Percentiles rank a stretch among this genome's conserved stretches.
phyloP scores from a whole-genome alignment of 371 early-diverging fungal species.

The Mucor saturninus region DNA sequence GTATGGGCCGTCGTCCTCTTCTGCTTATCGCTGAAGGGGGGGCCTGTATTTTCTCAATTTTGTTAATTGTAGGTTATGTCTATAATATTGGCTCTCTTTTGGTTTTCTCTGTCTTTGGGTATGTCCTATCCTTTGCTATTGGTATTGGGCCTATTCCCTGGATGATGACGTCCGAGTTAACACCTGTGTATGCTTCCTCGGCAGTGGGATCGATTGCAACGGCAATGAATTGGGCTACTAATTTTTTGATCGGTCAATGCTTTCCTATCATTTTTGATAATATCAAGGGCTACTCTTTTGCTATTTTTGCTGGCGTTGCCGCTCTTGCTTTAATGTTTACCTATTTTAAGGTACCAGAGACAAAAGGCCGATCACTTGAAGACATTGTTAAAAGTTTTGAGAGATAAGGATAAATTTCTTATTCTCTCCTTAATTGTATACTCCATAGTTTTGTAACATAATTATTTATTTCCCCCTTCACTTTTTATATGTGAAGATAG shows the following conservation, averaged over 20 bases:
- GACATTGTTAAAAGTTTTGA: constrained; percentile 43
- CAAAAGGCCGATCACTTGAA: constrained; percentile 70
- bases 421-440: not conserved
- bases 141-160: constrained; percentile 89
- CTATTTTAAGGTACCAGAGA: constrained; percentile 76
- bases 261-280: constrained; percentile 25
- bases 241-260: constrained; percentile 32
- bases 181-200: constrained; percentile 70
- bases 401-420: constrained; percentile 1
- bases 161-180: constrained; percentile 74
- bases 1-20: constrained; percentile 74
- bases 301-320: constrained; percentile 34
- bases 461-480: not conserved
- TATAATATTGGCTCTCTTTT: constrained; percentile 55
- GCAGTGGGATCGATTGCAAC: constrained; percentile 59
- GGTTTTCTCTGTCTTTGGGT: constrained; percentile 72
- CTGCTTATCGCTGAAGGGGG: constrained; percentile 68
- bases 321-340: constrained; percentile 34
- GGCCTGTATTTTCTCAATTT: constrained; percentile 56
- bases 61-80: constrained; percentile 62
- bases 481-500: too few species aligned
- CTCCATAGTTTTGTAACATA: too few species aligned
- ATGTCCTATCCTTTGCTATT: constrained; percentile 82
- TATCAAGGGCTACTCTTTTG: constrained; percentile 27
- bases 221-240: constrained; percentile 64